A percentile compares a stretch with the other conserved stretches of the same genome.
Conservation (phyloP, 2,329 filamentous ascomycete species). For the Aspergillus tubingensis region DNA sequence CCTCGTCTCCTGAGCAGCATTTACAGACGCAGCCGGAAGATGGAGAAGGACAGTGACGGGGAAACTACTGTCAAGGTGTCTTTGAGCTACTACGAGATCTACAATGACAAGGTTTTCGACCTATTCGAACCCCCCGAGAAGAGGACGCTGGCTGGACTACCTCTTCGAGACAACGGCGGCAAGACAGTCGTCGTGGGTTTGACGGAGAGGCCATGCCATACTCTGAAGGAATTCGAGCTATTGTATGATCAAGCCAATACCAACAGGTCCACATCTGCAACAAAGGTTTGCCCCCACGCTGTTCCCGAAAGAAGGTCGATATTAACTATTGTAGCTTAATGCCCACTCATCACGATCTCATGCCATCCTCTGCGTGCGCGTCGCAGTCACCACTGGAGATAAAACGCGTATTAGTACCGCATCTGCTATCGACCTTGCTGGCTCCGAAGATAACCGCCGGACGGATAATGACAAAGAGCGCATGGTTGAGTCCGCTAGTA, state of each 20-base stretch:
- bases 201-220: slow-evolving; percentile 77
- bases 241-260: slow-evolving; percentile 90
- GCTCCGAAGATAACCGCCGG: slow-evolving; percentile 90
- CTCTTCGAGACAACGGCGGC: slow-evolving; percentile 80
- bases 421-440: slow-evolving; percentile 91
- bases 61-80: slow-evolving; percentile 71
- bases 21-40: slow-evolving; percentile 81
- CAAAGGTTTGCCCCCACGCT: slow-evolving; percentile 58
- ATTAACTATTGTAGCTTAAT: slow-evolving; percentile 61
- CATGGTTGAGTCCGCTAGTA: slow-evolving; percentile 90
- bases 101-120: slow-evolving; percentile 94
- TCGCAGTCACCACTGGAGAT: slow-evolving; percentile 73
- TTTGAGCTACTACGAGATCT: slow-evolving; percentile 94
- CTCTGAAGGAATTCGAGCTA: slow-evolving; percentile 84
- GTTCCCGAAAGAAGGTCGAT: neutral
- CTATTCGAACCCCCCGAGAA: slow-evolving; percentile 86
- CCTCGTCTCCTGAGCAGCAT: slow-evolving; percentile 81
- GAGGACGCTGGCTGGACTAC: slow-evolving; percentile 76
- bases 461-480: slow-evolving; percentile 93
- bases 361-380: slow-evolving; percentile 85
- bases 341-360: slow-evolving; percentile 88
- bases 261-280: slow-evolving; percentile 85
- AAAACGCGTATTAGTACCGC: slow-evolving; percentile 75
- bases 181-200: slow-evolving; percentile 86
- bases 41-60: slow-evolving; percentile 74